Evolutionary conservation across 306 rosid genomes (phyloP).

Genomic region (Trifolium dubium): DNA sequence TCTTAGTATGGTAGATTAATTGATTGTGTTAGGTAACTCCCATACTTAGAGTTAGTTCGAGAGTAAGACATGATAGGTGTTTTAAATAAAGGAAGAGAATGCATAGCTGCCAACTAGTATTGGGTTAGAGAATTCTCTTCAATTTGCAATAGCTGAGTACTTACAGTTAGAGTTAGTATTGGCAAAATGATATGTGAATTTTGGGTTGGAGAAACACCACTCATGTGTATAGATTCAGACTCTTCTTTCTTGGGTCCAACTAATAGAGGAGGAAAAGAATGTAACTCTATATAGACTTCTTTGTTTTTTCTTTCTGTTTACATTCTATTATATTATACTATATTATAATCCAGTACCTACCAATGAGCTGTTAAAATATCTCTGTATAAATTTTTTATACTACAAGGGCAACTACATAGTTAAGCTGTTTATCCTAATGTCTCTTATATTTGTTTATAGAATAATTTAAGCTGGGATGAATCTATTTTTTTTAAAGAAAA

Average conservation of each 20-base stretch:
- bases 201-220: no score
- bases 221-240: no score
- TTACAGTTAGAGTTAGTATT: no score
- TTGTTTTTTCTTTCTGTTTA: neutral
- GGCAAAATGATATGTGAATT: no score
- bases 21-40: constrained; percentile 1
- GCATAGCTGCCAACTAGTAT: neutral
- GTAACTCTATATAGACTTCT: neutral
- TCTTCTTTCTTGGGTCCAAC: neutral
- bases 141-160: no score
- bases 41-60: neutral
- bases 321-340: neutral
- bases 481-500: no score
- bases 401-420: no score
- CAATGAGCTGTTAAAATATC: neutral
- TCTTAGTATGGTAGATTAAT: neutral
- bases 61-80: neutral
- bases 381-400: no score
- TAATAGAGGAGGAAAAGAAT: neutral
- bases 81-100: neutral
- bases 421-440: no score
- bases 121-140: neutral
- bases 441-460: no score
- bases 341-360: neutral
- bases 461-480: no score